Base-by-base conservation (phyloP, 768 basidiomycete genomes). In the Mycena leptocephala region DNA sequence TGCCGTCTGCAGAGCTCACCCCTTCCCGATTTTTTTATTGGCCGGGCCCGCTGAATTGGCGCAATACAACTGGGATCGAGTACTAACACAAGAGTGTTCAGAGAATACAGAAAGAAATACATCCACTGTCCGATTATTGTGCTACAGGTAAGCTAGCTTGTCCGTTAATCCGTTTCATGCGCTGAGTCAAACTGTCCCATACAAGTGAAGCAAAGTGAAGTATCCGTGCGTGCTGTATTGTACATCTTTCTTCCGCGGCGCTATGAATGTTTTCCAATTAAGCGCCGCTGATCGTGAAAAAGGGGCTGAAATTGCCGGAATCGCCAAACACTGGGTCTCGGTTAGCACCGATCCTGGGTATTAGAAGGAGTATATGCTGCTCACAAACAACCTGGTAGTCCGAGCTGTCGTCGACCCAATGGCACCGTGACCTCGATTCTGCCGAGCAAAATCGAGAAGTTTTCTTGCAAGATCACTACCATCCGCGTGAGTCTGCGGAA, bases 261-360 rank as follows among this genome's bases (percentile, higher is more conserved):
- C n/a, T 13, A 37, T 37, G 7, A 37, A n/a, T n/a, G n/a, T 37
- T 37, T 37, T 37, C 13, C 35, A 16, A 26, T 58, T n/a, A 46
- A 18, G 76, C 39, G 35, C 76, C 51, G 3, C 37, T 32, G 78
- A 86, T 84, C 13, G 83, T 81, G 79, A 87, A 85, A 18, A 51
- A 20, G n/a, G 81, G 81, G 70, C 85, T 85, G 65, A 81, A 83
- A 62, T 86, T 86, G 32, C 84, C 86, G 2, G 85, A 86, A 65
- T 86, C 84, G 18, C 86, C 86, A 39, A 86, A 83, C 58, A 86
- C 84, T 85, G 18, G 59, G 30, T 26, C 28, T 39, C 59, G 26
- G 18, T 62, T n/a, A 62, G 59, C 59, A 24, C 13, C 37, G 24
- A 24, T 39, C 7, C 1, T 24, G n/a, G 37, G n/a, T n/a, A 39